Base-by-base conservation (phyloP, 805 yeast genomes). In the Scheffersomyces lignosus region DNA sequence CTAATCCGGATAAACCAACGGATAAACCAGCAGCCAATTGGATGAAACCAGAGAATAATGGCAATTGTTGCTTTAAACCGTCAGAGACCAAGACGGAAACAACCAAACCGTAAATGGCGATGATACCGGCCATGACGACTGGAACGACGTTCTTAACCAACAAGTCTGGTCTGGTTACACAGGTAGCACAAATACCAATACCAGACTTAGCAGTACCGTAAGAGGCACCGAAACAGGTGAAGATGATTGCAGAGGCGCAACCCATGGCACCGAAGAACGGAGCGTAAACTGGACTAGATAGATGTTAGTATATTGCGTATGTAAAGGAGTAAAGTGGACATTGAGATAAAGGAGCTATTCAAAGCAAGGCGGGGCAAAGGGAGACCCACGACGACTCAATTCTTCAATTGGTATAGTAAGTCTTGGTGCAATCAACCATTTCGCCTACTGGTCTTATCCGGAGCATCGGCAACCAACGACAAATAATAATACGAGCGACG, bases 191-290 rank as follows among this genome's bases (percentile, higher is more conserved):
- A 64, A 91, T 90, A 81, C 98, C 99, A 50, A 93, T 96, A 75
- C 99, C 99, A 17, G 96, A 86, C 71, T 91, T 91, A 61, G 99
- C 99, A 50, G 98, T 91, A 75, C 99, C 99, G 70, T 90, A 90
- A 40, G 96, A 87, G 58, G 99, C 98, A 75, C 99, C 99, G 64
- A 90, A 88, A 54, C 96, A 88, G 66, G 99, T 90, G 81, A 93
- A 93, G 61, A 95, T 88, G 62, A 93, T 93, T 66, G 99, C 97
- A 37, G 98, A 88, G 41, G 99, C 96, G 78, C 99, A 95, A 64
- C 99, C 99, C 62, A 93, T 87, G 52, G 97, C 91, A 60, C 99
- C 99, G 70, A 93, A 93, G 78, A 93, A 93, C 65, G 99, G 99
- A 35, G 62, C 62, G 45, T 55, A 56, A 44, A 56, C 60, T 38